Percentiles rank a stretch among this genome's conserved stretches.
These are phyloP conservation scores for Lasiodiplodia theobromae DNA, from an alignment of 2,329 filamentous ascomycete genomes.

Conservation along the genomic window DNA sequence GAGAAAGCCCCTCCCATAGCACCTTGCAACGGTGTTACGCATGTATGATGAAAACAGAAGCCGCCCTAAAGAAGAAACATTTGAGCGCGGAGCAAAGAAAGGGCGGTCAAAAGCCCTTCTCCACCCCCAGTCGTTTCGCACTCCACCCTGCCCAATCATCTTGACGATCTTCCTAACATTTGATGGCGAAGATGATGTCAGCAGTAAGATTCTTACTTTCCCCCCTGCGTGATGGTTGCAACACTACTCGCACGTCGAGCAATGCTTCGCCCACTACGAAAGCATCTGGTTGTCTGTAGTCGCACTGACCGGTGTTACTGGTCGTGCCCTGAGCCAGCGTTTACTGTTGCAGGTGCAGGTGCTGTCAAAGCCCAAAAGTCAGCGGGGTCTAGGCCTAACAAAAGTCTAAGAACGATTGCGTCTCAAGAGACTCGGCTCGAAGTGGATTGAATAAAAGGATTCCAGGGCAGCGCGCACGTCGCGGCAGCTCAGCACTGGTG, in stretches of 20 bases:
- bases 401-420: not conserved
- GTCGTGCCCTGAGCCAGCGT: not conserved
- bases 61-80: conserved; percentile 2
- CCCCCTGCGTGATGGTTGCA: not conserved
- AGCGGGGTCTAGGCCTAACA: not conserved
- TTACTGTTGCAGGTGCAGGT: conserved; percentile 1
- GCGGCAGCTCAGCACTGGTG: not conserved
- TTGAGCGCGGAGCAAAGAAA: not conserved
- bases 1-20: not conserved
- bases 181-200: not conserved
- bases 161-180: not conserved
- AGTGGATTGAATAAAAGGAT: not conserved
- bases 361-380: conserved; percentile 3
- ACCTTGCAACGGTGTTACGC: not conserved
- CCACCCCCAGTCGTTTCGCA: not conserved
- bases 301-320: conserved; percentile 1
- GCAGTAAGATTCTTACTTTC: not conserved
- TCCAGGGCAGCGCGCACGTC: not conserved
- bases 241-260: not conserved
- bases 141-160: not conserved
- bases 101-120: not conserved
- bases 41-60: not conserved
- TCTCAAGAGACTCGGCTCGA: not conserved
- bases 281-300: not conserved
- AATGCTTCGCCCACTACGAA: not conserved